Evolutionary conservation across 1,284 basidiomycete species (phyloP).

Genomic region (Cryptococcus sp.): DNA sequence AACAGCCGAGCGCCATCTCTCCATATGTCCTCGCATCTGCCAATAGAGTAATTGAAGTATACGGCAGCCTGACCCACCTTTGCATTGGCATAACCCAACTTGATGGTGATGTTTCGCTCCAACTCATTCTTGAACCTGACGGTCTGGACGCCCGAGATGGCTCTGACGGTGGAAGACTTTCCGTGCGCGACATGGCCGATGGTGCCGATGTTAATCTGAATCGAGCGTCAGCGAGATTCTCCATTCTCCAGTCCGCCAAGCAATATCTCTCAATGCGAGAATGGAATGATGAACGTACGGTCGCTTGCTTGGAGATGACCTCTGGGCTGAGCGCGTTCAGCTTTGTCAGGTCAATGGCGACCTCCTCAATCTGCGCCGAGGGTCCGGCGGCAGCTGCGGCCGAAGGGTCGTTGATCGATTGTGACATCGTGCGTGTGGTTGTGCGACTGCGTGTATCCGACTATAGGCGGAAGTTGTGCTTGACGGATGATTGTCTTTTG

Average conservation of each 20-base stretch:
- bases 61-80: slow-evolving; percentile 69
- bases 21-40: not conserved
- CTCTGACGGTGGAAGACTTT: slow-evolving; percentile 98
- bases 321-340: slow-evolving; percentile 90
- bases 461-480: too few species aligned
- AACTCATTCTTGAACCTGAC: slow-evolving; percentile 99
- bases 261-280: too few species aligned
- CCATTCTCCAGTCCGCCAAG: too few species aligned
- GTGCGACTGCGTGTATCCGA: too few species aligned
- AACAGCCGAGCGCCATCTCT: too few species aligned
- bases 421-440: slow-evolving; percentile 19
- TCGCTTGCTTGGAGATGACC: slow-evolving; percentile 95
- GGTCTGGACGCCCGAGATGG: slow-evolving; percentile 98
- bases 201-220: slow-evolving; percentile 62
- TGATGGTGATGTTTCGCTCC: slow-evolving; percentile 98
- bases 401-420: slow-evolving; percentile 43
- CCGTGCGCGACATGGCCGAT: slow-evolving; percentile 98
- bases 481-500: too few species aligned
- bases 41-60: not conserved
- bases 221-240: not conserved
- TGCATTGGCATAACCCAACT: slow-evolving; percentile 96
- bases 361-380: slow-evolving; percentile 27
- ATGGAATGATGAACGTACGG: slow-evolving; percentile 43
- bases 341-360: slow-evolving; percentile 75
- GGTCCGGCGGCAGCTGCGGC: slow-evolving; percentile 29